Base-by-base conservation (phyloP, 768 basidiomycete genomes). In the Suillus sp. region DNA sequence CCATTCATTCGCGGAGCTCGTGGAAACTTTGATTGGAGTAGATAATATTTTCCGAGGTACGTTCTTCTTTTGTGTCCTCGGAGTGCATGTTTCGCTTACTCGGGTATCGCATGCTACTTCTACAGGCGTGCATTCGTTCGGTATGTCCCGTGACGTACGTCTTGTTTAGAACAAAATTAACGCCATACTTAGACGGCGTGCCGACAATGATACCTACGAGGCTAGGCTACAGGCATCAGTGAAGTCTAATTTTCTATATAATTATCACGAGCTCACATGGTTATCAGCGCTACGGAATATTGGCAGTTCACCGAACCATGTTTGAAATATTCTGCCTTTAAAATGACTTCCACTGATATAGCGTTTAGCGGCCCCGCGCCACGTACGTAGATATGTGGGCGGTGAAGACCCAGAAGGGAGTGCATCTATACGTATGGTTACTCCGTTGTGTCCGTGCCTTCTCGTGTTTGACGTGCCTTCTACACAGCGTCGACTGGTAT, bases 141-240 rank as follows among this genome's bases (percentile, higher is more conserved):
- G 83, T 80, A 59, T 37, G 69, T 56, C 42, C 8, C 16, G 9
- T 22, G 3, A 51, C 1, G 32, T 22, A 22, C 18, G 32, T 51
- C 20, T 34, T 25, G 22, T 25, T 1, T 34, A 42, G 34, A 20
- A 50, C 40, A 50, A 38, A 57, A 11, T 51, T 59, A 30, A 58
- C 27, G n/a, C n/a, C 32, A 51, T 25, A 18, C 10, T 25, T 55
- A 82, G 84, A 85, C 63, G 83, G 84, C 9, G 81, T 85, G 9
- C 83, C 84, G 4, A 84, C 82, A 6, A 78, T 85, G 65, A 71
- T 85, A 50, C 80, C 80, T 34, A 73, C 76, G 59, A 65, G 34
- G 37, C 70, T 83, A 16, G 84, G 83, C 20, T 85, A 86, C 67
- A 75, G 69, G 47, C 84, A 84, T 62, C 83, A 77, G 72, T 83